Percentiles rank a stretch among this genome's conserved stretches.
phyloP scores from a whole-genome alignment of 2,329 filamentous ascomycete genomes.

The Ophiocordyceps robertsii region DNA sequence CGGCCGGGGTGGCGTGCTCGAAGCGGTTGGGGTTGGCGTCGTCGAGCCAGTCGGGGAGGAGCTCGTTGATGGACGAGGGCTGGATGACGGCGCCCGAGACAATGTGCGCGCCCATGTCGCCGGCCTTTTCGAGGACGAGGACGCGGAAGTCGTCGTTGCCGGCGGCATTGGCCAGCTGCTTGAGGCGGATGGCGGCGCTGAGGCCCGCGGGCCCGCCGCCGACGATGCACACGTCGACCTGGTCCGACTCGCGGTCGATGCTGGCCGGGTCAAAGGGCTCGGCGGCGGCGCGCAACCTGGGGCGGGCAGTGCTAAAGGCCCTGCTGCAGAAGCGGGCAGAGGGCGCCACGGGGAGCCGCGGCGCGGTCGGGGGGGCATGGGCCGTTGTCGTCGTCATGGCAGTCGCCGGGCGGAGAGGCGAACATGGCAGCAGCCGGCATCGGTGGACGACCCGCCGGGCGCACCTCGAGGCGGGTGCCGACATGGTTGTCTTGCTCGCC shows the following conservation, averaged over 20 bases:
- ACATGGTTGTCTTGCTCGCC: constrained; percentile 11
- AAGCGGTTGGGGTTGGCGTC: constrained; percentile 83
- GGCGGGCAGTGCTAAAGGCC: constrained; percentile 20
- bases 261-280: constrained; percentile 51
- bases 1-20: constrained; percentile 73
- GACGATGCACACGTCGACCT: constrained; percentile 94
- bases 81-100: constrained; percentile 93
- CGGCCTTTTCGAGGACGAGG: constrained; percentile 84
- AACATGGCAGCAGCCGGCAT: constrained; percentile 12
- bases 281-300: constrained; percentile 19
- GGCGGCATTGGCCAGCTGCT: constrained; percentile 87
- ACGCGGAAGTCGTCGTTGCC: constrained; percentile 95
- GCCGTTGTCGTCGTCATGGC: background rate
- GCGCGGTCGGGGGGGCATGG: constrained; percentile 2
- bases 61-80: constrained; percentile 74
- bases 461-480: constrained; percentile 21
- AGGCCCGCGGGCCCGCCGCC: constrained; percentile 92
- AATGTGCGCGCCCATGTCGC: constrained; percentile 88
- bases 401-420: constrained; percentile 7
- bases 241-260: constrained; percentile 77
- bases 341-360: background rate
- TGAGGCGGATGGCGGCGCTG: constrained; percentile 83
- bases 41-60: constrained; percentile 86
- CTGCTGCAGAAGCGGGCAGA: constrained; percentile 6
- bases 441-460: constrained; percentile 20